Conservation (phyloP, 352 stramenopile species). For the Phytophthora palmivora region DNA sequence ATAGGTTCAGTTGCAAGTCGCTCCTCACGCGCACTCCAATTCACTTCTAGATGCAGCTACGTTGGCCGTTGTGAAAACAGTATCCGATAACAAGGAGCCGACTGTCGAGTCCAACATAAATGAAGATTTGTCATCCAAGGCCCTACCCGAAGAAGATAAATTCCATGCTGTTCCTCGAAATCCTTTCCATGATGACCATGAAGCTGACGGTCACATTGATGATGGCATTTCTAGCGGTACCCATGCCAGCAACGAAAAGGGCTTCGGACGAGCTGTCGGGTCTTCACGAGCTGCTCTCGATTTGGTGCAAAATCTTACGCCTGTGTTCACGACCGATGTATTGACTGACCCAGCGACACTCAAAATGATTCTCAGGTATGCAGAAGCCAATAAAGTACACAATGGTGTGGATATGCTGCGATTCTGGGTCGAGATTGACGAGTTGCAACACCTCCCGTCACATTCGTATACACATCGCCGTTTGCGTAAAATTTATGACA, state of each 20-base stretch:
- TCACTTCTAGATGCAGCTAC: slow-evolving; percentile 33
- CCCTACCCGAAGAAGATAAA: neutral
- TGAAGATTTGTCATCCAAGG: slow-evolving; percentile 4
- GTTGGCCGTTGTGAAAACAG: slow-evolving; percentile 19
- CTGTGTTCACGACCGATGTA: slow-evolving; percentile 84
- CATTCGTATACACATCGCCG: slow-evolving; percentile 84
- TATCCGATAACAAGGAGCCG: slow-evolving; percentile 4
- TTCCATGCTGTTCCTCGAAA: neutral
- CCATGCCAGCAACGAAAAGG: slow-evolving; percentile 16
- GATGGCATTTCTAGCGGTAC: slow-evolving; percentile 7
- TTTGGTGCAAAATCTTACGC: slow-evolving; percentile 77
- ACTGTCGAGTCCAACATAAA: slow-evolving; percentile 9
- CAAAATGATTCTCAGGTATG: slow-evolving; percentile 76
- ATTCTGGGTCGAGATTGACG: slow-evolving; percentile 87
- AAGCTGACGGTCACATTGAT: neutral
- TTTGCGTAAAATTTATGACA: slow-evolving; percentile 88
- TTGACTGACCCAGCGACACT: slow-evolving; percentile 74
- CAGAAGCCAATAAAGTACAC: slow-evolving; percentile 60
- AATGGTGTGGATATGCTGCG: slow-evolving; percentile 69
- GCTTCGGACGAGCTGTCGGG: slow-evolving; percentile 30
- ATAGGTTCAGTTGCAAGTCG: neutral
- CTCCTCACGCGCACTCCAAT: slow-evolving; percentile 3
- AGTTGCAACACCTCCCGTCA: slow-evolving; percentile 73
- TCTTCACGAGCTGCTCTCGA: slow-evolving; percentile 49
- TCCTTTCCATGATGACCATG: slow-evolving; percentile 7